Evolutionary conservation across 768 basidiomycete genomes (phyloP).

Genomic region (Russula ochroleuca): DNA sequence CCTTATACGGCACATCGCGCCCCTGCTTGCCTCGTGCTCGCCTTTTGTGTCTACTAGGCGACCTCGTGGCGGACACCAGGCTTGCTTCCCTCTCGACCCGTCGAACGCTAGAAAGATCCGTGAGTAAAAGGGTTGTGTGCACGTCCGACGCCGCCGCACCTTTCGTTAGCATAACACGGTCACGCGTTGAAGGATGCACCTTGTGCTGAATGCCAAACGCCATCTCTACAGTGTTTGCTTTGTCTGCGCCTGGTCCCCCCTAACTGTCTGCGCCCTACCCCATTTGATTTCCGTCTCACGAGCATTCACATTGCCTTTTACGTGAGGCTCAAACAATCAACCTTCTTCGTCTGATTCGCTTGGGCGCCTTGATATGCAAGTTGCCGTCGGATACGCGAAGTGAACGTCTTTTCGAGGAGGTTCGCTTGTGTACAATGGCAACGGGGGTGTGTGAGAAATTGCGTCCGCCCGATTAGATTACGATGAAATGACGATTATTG

Average conservation of each 20-base stretch:
- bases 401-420: background rate
- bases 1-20: slow-evolving; percentile 10
- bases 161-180: slow-evolving; percentile 1
- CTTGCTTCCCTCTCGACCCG: background rate
- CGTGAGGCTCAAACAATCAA: slow-evolving; percentile 6
- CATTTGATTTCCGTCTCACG: slow-evolving; percentile 4
- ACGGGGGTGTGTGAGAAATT: background rate
- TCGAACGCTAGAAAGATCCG: background rate
- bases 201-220: background rate
- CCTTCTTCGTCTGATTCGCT: slow-evolving; percentile 16
- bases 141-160: slow-evolving; percentile 9
- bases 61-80: slow-evolving; percentile 19
- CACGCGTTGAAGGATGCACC: background rate
- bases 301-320: slow-evolving; percentile 8
- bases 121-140: background rate
- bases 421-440: background rate
- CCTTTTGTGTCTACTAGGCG: slow-evolving; percentile 9
- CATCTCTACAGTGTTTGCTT: background rate
- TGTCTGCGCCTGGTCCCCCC: slow-evolving; percentile 2
- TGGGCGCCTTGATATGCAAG: background rate
- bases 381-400: slow-evolving; percentile 5
- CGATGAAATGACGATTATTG: slow-evolving; percentile 6
- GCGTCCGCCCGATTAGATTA: background rate
- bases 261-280: slow-evolving; percentile 12
- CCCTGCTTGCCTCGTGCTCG: slow-evolving; percentile 13